A percentile compares a stretch with the other conserved stretches of the same genome.
These are phyloP conservation scores for Ligustrum vulgare DNA, from an alignment of 257 asterid species.

Conservation along the genomic window DNA sequence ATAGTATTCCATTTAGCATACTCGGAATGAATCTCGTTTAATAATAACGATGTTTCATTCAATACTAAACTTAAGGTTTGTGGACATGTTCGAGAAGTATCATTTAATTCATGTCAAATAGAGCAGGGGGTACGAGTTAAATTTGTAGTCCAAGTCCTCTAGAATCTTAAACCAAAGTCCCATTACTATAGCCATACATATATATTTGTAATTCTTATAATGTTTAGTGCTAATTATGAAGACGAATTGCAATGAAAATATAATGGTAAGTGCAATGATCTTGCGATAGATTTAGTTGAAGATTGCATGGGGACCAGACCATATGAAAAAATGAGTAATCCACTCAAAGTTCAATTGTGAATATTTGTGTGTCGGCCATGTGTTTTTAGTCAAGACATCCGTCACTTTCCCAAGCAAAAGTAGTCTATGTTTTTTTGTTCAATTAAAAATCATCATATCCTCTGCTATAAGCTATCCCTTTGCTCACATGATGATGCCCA, in stretches of 20 bases:
- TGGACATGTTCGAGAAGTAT: no score
- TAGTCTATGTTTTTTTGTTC: constrained; percentile 24
- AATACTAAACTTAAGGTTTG: no score
- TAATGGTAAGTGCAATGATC: background rate
- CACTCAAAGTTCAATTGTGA: background rate
- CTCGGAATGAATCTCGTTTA: no score
- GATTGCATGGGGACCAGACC: constrained; percentile 29
- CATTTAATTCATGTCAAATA: no score
- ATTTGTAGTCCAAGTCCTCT: no score
- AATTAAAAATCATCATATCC: constrained; percentile 24
- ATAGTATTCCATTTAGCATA: no score
- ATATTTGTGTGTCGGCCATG: no score
- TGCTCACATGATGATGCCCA: background rate
- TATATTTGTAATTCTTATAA: background rate
- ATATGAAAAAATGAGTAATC: background rate
- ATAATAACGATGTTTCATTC: no score
- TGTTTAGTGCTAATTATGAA: background rate
- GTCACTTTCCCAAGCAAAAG: constrained; percentile 22
- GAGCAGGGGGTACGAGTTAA: no score
- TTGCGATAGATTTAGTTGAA: background rate
- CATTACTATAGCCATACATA: no score
- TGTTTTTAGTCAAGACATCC: constrained; percentile 27
- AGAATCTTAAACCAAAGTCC: no score
- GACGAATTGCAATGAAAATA: background rate
- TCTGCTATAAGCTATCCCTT: background rate